Evolutionary conservation across 306 rosid genomes (phyloP), one percentile per base, ranked within the genome.

Genomic region (Potentilla sterilis): DNA sequence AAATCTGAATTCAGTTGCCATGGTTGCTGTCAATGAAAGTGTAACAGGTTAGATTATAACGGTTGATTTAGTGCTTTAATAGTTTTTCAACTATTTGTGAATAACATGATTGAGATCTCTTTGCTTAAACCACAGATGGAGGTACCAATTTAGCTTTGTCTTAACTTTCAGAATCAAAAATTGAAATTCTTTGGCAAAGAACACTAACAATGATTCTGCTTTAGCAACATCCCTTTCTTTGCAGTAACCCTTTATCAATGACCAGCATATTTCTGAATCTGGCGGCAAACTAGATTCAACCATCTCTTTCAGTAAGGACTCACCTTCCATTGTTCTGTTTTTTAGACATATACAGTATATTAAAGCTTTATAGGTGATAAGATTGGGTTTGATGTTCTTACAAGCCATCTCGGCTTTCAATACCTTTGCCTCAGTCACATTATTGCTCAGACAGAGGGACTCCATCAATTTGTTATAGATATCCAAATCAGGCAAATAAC

Each of bases 271-370:
- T 74, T 73, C 87, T 9, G 71, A 52, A 85, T 85, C 89, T 18
- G 98, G 95, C 61, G 76, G 58, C 70, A 78, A 79, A 52, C 87
- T 93, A 34, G 34, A 86, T 83, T 68, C 63, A 68, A 78, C 74
- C 90, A 94, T 90, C 86, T 90, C 98, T 75, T 86, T 74, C 84
- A 91, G 73, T 73, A 91, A 76, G 19, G 41, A 58, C 77, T 87
- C 89, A 80, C 88, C 95, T 69, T 89, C 97, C 46, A 4, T 7
- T 59, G 83, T 82, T 85, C 87, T 87, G 65, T 75, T 84, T 16
- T 69, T 72, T 69, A 79, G 79, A 77, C 93, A 85, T 81, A 91
- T 62, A 70, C 85, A 78, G 72, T 74, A 67, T 83, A 94, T 83
- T 44, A 91, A 78, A 82, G 87, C 79, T 75, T 77, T 85, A 66